Evolutionary conservation across 192 early-diverging fungal species (phyloP), one percentile per base, ranked within the genome.

Genomic region (Chytriomyces sp.): DNA sequence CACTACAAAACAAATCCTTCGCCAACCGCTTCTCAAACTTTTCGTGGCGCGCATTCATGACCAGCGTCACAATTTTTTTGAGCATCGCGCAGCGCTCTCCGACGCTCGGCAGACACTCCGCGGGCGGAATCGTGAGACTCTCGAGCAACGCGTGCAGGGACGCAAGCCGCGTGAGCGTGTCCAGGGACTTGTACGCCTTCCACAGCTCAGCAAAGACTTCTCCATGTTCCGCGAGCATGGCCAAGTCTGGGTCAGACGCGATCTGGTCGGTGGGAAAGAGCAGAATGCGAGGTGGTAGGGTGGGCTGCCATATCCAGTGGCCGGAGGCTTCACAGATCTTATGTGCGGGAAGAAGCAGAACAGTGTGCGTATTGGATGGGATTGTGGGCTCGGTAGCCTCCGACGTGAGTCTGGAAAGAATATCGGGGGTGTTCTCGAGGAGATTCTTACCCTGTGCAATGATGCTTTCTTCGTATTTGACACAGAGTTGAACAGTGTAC

Each of bases 161-260:
- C 49, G 63, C 72, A 14, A 34, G 3, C 28, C 37, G 2, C 1
- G 12, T 37, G 8, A 38, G 32, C n/a, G 41, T 31, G 3, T 25
- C n/a, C 8, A 12, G 31, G 53, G 34, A 10, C 30, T 64, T 73
- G 49, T 53, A 73, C 61, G 33, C 61, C 33, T 61, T 54, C 72
- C 72, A 73, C 8, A 73, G 44, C 61, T 73, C 59, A 2, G 72
- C 72, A 64, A 73, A 64, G 1, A 73, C 60, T 55, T 73, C 72
- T 7, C 72, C 72, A 19, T 73, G 72, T 25, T 73, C 72, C 17
- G 59, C 63, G 22, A 73, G 61, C 31, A 73, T 73, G 5, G 6
- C 31, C 10, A 73, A 38, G 25, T 63, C 41, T n/a, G 60, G n/a
- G 8, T 64, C 41, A 25, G 5, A 10, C 3, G 22, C 32, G 3